Base-by-base conservation (phyloP, 179 eudicot genomes). In the Nepenthes alata region DNA sequence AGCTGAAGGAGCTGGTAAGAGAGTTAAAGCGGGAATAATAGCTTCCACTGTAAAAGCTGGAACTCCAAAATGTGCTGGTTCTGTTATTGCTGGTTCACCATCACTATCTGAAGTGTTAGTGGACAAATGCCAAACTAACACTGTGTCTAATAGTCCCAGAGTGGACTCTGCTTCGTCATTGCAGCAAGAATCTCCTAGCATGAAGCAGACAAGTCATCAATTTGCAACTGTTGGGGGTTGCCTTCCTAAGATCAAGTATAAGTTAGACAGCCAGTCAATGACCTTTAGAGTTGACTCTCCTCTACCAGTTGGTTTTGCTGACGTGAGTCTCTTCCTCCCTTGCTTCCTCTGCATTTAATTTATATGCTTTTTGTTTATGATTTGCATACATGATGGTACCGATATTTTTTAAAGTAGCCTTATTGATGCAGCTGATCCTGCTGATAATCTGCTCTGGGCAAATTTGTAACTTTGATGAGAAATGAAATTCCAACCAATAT, bases 211-310 rank as follows among this genome's bases (percentile, higher is more conserved):
- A 60, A 41, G 63, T 70, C 88, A 69, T 60, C 83, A 87, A 51
- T 66, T 71, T 66, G 77, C 85, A 55, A 70, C 77, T 63, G 65
- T 69, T 14, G 83, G 86, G 55, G 60, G 66, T 58, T 80, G 81
- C 25, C 81, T 77, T 68, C 59, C 65, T 57, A 56, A 66, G 52
- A 81, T 81, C 70, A 74, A 86, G 79, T 89, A 82, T 76, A 89
- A 84, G 69, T 66, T 91, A 80, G 96, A 91, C 74, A 89, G 89
- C 77, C 89, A 95, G 13, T 91, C 98, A 10, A 81, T 85, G 5
- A 63, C 85, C 12, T 84, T 91, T 70, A 84, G 62, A 72, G 67
- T 91, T 34, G 25, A 67, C 51, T 75, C 91, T 54, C 89, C 93
- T 75, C 77, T 91, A 64, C 98, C 98, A n/a, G 34, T 58, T 36